Evolutionary conservation across 2,329 filamentous ascomycete genomes (phyloP), one percentile per base, ranked within the genome.

Genomic region (Alternaria gansuensis): DNA sequence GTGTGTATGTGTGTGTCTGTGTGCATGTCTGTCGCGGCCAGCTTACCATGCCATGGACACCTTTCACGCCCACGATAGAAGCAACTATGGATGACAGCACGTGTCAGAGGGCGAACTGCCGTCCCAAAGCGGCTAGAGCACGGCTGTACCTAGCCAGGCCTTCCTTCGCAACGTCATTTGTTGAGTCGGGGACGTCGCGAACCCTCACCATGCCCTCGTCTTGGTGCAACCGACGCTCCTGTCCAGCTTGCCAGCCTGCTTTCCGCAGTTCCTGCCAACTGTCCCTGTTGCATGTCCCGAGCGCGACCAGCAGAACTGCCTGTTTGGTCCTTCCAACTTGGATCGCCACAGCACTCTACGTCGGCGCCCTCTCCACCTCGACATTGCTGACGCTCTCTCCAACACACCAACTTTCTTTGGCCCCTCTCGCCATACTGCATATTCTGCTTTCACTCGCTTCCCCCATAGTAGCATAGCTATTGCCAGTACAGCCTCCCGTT

Each of bases 371-470:
- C 49, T 59, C 45, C 39, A 43, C 53, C 46, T 33, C 28, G 14
- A 34, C 46, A 21, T 23, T 52, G 14, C 53, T 43, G 23, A 51
- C 50, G 37, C 60, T 40, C 55, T 49, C 60, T 41, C 41, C 45
- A 45, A 44, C 48, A 41, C 54, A 41, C 54, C 33, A 63, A 10
- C 54, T 50, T 57, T 65, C 57, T 50, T 63, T 62, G 43, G 48
- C 46, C 60, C 29, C 49, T 36, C 44, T 21, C 29, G 13, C 33
- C 31, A 13, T 51, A 37, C 58, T 65, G 56, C 66, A 62, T 62
- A 40, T 57, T 53, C 67, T 66, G 63, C 57, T 58, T 60, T 43
- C 66, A 63, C 66, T 70, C 68, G 62, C 59, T 70, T 65, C 59
- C 61, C 55, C 48, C 43, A 62, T 53, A 51, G 37, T 39, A 59